Evolutionary conservation across 2,329 filamentous ascomycete species (phyloP).

Genomic region (Aspergillus glaucus): DNA sequence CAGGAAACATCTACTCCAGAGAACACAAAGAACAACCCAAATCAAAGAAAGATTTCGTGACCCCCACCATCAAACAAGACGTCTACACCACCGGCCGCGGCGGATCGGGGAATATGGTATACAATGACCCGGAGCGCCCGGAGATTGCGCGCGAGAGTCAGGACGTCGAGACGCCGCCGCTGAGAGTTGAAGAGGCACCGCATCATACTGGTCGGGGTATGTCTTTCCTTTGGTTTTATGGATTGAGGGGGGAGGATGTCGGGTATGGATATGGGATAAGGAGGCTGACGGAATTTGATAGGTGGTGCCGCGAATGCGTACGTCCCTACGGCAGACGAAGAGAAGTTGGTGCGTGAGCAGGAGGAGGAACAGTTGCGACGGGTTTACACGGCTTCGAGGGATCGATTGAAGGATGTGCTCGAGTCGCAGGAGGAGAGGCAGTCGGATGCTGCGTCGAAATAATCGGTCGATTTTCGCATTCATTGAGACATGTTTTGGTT

Average conservation of each 20-base stretch:
- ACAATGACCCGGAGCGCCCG: conserved; percentile 60
- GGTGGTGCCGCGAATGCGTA: conserved; percentile 34
- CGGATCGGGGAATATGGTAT: conserved; percentile 82
- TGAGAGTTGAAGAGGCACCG: conserved; percentile 32
- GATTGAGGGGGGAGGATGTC: neutral
- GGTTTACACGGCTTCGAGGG: conserved; percentile 22
- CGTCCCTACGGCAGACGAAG: conserved; percentile 19
- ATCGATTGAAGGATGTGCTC: conserved; percentile 22
- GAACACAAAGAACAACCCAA: conserved; percentile 32
- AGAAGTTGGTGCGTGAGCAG: conserved; percentile 21
- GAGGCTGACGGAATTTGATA: conserved; percentile 4
- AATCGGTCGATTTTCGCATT: neutral
- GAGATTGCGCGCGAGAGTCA: conserved; percentile 70
- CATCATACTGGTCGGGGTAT: conserved; percentile 41
- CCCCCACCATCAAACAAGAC: conserved; percentile 75
- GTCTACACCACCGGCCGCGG: conserved; percentile 85
- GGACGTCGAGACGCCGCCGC: conserved; percentile 61
- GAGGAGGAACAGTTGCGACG: conserved; percentile 28
- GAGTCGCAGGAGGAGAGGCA: conserved; percentile 15
- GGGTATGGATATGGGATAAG: neutral
- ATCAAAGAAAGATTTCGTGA: conserved; percentile 62
- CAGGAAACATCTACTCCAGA: conserved; percentile 59
- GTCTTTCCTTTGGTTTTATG: conserved; percentile 1
- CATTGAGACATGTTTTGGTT: neutral
- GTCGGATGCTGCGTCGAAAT: conserved; percentile 4